phyloP scores from a whole-genome alignment of 2,329 filamentous ascomycete species.

The Xylariaceae sp. region DNA sequence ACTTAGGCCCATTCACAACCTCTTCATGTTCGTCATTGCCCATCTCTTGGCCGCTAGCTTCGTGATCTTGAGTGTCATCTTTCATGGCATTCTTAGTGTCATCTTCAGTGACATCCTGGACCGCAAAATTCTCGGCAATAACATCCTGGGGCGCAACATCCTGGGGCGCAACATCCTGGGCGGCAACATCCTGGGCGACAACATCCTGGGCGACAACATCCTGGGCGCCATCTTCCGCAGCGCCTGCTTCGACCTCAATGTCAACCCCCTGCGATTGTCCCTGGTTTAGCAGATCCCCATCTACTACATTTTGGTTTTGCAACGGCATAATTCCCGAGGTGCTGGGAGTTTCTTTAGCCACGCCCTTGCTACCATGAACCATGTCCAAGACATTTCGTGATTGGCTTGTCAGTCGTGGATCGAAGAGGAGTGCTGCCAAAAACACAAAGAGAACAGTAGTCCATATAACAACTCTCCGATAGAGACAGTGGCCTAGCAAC shows the following conservation, averaged over 20 bases:
- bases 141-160: background rate
- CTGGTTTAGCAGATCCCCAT: conserved; percentile 9
- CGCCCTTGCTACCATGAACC: conserved; percentile 27
- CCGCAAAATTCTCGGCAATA: too few relatives aligned
- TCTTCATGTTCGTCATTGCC: conserved; percentile 16
- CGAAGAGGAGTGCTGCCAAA: conserved; percentile 40
- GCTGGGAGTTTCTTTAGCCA: conserved; percentile 10
- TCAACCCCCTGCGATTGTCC: conserved; percentile 7
- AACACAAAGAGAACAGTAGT: conserved; percentile 40
- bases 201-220: background rate
- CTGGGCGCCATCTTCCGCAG: background rate
- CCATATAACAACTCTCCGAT: conserved; percentile 51
- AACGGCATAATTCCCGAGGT: conserved; percentile 15
- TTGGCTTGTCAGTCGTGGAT: conserved; percentile 24
- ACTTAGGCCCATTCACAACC: conserved; percentile 31
- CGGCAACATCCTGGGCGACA: background rate
- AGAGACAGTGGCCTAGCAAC: conserved; percentile 49
- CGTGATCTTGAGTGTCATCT: background rate
- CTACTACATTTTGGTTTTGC: conserved; percentile 20
- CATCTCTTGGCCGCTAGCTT: background rate
- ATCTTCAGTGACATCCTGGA: background rate
- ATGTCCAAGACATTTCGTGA: conserved; percentile 31
- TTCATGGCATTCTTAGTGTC: background rate
- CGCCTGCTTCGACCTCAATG: conserved; percentile 1
- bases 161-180: background rate